A percentile compares a stretch with the other conserved stretches of the same genome.
These are phyloP conservation scores for Paraleonurus japonicus DNA, from an alignment of 257 asterid species.

Conservation along the genomic window DNA sequence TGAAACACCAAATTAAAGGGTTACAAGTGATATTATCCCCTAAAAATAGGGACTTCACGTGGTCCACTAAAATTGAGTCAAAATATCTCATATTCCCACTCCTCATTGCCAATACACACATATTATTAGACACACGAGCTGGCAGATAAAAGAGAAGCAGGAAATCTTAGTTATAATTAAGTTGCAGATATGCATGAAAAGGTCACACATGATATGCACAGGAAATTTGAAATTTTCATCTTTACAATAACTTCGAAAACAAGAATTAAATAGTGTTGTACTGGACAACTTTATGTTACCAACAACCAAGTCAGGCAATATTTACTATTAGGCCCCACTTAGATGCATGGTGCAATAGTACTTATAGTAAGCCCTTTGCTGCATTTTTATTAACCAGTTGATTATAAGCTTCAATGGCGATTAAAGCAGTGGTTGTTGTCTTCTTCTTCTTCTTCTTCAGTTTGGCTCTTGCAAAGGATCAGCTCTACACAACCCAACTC, in stretches of 20 bases:
- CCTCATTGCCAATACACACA: no score
- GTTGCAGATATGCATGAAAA: slow-evolving; percentile 1
- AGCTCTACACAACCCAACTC: slow-evolving; percentile 28
- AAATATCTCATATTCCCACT: no score
- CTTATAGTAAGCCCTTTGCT: slow-evolving; percentile 34
- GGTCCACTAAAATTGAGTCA: no score
- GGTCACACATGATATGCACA: slow-evolving; percentile 24
- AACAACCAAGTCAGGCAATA: slow-evolving; percentile 53
- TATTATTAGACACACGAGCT: not conserved
- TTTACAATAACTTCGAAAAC: slow-evolving; percentile 23
- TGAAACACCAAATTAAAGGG: no score
- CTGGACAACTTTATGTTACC: slow-evolving; percentile 30
- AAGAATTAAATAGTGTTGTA: not conserved
- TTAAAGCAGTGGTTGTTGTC: slow-evolving; percentile 16
- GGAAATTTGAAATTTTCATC: not conserved
- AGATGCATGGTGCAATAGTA: slow-evolving; percentile 24
- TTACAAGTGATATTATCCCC: no score
- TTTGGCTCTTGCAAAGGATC: slow-evolving; percentile 38
- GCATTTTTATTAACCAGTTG: not conserved
- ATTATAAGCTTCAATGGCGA: slow-evolving; percentile 37
- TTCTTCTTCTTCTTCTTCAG: slow-evolving; percentile 53
- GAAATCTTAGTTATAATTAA: not conserved
- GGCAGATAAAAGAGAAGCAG: not conserved
- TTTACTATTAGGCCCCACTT: slow-evolving; percentile 36
- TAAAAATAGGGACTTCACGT: no score